Base-by-base conservation (phyloP, 2,329 filamentous ascomycete species). In the Sordariomycetes sp. region DNA sequence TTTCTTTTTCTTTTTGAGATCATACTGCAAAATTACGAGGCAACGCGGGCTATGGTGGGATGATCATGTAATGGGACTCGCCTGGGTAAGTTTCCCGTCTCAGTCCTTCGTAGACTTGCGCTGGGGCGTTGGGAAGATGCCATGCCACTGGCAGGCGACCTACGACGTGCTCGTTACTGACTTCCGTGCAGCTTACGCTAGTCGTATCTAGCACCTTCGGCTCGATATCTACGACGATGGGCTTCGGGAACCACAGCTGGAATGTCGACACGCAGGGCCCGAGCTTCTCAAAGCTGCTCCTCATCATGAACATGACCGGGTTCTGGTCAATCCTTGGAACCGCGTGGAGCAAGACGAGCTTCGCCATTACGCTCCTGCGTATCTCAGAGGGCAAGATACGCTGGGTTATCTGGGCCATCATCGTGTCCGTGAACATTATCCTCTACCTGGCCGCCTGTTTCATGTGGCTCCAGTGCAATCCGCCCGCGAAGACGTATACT, bases 261-360 rank as follows among this genome's bases (percentile, higher is more conserved):
- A 59, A 61, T 28, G 58, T 60, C 24, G 40, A 54, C 52, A 58
- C 51, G 51, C 20, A 28, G 37, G 18, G 63, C 20, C 35, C 34
- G 24, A 24, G 25, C 16, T 54, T 53, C 34, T 37, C 55, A 4
- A 57, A 48, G 1, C 67, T 68, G 55, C 67, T 66, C 28, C 58
- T 68, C 37, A 60, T 64, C 24, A 65, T 64, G 20, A 67, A 67
- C 35, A 56, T 69, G 7, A 62, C 64, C 5, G 67, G 65, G 3
- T 58, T 63, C 5, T 69, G 69, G 51, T 69, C 68, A 14, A 67
- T 72, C n/a, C 61, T 68, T 16, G 66, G 70, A 1, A 70, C 70
- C 3, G 65, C 69, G 1, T 66, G 64, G 58, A 72, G 69, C 59
- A 74, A 74, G 59, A 70, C 71, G 0, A 71, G 71, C 0, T 71